Percentiles rank a stretch among this genome's conserved stretches.
These are phyloP conservation scores for Ceriops decandra DNA, from an alignment of 345 rosid genomes.

Conservation along the genomic window DNA sequence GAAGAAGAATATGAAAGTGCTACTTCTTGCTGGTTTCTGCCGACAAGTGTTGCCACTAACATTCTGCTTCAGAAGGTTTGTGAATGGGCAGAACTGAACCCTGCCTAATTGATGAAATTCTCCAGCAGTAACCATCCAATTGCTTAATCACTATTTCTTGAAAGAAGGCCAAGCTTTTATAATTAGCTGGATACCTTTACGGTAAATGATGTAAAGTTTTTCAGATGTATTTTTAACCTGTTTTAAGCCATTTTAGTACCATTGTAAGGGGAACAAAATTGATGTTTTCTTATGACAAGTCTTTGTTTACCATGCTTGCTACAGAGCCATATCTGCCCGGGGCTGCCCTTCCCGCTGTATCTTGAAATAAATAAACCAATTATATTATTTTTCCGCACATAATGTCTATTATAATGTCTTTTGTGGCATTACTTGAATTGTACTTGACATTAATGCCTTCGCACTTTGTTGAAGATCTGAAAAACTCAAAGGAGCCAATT, in stretches of 20 bases:
- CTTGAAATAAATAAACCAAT: too few relatives aligned
- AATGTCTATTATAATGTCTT: too few relatives aligned
- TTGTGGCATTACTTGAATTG: too few relatives aligned
- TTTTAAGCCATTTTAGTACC: not conserved
- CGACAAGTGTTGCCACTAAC: not conserved
- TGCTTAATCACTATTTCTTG: not conserved
- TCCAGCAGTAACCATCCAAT: not conserved
- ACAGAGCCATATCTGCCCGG: too few relatives aligned
- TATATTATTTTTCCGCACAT: too few relatives aligned
- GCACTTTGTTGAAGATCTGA: slow-evolving; percentile 3
- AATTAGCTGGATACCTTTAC: not conserved
- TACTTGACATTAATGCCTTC: slow-evolving; percentile 56
- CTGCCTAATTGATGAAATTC: not conserved
- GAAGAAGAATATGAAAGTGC: not conserved
- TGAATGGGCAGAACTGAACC: not conserved
- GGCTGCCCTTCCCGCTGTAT: too few relatives aligned
- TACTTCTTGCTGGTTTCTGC: not conserved
- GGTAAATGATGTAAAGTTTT: not conserved
- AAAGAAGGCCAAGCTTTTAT: too few relatives aligned
- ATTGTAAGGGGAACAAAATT: not conserved
- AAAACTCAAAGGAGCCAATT: too few relatives aligned
- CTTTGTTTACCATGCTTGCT: too few relatives aligned
- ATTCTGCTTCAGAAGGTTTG: not conserved
- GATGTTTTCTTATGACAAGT: too few relatives aligned
- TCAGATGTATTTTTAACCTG: not conserved